These are phyloP conservation scores for Trichoderma koningii DNA, from an alignment of 2,329 filamentous ascomycete species.

Conservation along the genomic window DNA sequence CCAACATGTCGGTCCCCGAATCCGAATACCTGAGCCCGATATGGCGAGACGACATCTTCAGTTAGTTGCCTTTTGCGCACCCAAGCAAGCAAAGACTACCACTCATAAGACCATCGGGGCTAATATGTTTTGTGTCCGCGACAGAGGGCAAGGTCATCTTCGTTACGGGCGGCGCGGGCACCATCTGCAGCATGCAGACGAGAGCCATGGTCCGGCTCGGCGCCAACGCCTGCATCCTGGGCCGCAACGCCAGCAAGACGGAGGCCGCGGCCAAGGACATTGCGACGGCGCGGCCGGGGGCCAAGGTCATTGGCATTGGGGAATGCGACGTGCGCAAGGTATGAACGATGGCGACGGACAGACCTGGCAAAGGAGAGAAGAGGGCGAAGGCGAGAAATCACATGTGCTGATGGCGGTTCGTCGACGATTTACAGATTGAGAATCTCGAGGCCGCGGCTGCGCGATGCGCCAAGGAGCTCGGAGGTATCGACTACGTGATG, in stretches of 20 bases:
- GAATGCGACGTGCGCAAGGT: constrained; percentile 76
- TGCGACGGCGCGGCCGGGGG: constrained; percentile 72
- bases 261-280: constrained; percentile 79
- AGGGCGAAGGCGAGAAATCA: neutral
- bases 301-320: constrained; percentile 85
- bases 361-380: neutral
- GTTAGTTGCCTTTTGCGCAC: constrained; percentile 51
- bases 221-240: constrained; percentile 91
- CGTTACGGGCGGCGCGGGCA: constrained; percentile 90
- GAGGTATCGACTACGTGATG: constrained; percentile 91
- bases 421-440: constrained; percentile 33
- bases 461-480: constrained; percentile 77
- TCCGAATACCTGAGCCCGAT: constrained; percentile 77
- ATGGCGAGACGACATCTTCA: constrained; percentile 86
- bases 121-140: neutral
- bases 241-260: constrained; percentile 86
- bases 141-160: constrained; percentile 86
- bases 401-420: neutral
- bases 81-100: no score
- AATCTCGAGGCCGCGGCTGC: constrained; percentile 67
- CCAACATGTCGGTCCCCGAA: constrained; percentile 66
- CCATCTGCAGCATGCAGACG: constrained; percentile 93
- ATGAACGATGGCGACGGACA: constrained; percentile 32
- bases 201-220: constrained; percentile 88
- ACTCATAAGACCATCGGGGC: no score